Evolutionary conservation across 257 asterid species (phyloP).

Genomic region (Capsicum pubescens): DNA sequence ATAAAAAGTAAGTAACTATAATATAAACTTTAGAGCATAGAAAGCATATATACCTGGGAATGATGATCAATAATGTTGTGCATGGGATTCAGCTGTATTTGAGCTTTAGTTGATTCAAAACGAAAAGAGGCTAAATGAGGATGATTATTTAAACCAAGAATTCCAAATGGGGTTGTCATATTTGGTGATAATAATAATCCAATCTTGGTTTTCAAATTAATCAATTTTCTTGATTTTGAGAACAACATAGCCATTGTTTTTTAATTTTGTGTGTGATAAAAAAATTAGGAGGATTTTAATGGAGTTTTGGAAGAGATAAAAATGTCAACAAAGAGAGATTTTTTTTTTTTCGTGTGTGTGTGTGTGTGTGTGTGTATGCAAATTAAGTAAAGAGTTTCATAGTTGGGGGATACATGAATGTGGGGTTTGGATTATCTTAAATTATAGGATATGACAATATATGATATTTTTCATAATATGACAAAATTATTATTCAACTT

Average conservation of each 20-base stretch:
- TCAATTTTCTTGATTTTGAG: conserved; percentile 48
- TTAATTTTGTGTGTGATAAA: background rate
- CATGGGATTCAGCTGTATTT: conserved; percentile 36
- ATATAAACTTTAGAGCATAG: background rate
- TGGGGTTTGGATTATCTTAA: background rate
- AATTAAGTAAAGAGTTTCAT: background rate
- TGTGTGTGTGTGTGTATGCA: background rate
- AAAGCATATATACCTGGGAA: conserved; percentile 21
- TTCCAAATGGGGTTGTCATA: conserved; percentile 31
- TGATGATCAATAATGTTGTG: conserved; percentile 32
- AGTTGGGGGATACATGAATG: background rate
- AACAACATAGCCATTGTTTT: conserved; percentile 52
- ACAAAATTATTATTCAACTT: background rate
- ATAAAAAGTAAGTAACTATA: background rate
- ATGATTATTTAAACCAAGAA: conserved; percentile 25
- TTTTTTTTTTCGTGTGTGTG: background rate
- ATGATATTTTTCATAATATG: background rate
- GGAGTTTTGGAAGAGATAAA: background rate
- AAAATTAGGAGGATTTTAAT: background rate
- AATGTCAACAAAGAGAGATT: background rate
- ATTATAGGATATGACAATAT: background rate
- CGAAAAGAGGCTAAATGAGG: conserved; percentile 50
- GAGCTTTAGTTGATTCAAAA: conserved; percentile 53
- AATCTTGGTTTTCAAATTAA: conserved; percentile 43
- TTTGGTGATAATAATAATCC: conserved; percentile 33